Conservation (phyloP, 768 basidiomycete genomes). For the Termitomyces bulborhizus region DNA sequence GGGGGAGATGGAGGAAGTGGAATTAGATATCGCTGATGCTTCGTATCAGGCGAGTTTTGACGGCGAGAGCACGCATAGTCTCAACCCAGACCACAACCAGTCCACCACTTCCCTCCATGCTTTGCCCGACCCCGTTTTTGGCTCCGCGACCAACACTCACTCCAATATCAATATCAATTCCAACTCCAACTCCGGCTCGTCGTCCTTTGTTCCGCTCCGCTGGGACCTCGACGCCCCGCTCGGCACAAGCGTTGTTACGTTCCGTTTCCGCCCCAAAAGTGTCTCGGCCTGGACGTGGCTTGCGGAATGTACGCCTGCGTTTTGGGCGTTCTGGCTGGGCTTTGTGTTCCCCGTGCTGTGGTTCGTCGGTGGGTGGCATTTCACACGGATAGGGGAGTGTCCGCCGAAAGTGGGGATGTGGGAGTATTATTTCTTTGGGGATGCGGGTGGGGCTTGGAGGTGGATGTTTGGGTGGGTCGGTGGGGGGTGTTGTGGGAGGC, state of each 20-base stretch:
- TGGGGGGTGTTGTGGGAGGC: slow-evolving; percentile 20
- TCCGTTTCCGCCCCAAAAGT: slow-evolving; percentile 24
- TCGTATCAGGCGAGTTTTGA: slow-evolving; percentile 1
- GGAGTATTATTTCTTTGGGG: slow-evolving; percentile 35
- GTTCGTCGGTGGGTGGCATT: slow-evolving; percentile 74
- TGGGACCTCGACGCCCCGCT: slow-evolving; percentile 40
- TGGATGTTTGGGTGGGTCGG: slow-evolving; percentile 9
- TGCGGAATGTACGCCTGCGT: slow-evolving; percentile 32
- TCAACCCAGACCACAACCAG: not conserved
- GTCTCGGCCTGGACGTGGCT: slow-evolving; percentile 17
- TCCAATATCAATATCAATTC: slow-evolving; percentile 16
- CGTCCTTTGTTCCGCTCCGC: slow-evolving; percentile 30
- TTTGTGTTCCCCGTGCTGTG: slow-evolving; percentile 70
- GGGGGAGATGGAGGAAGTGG: not conserved
- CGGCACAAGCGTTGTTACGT: slow-evolving; percentile 26
- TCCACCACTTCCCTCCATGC: slow-evolving; percentile 1
- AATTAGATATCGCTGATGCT: slow-evolving; percentile 10
- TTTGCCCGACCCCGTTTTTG: not conserved
- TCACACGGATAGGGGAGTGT: slow-evolving; percentile 41
- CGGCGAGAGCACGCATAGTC: not conserved
- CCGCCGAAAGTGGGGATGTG: slow-evolving; percentile 36
- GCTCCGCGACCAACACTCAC: not conserved
- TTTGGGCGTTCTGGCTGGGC: slow-evolving; percentile 70
- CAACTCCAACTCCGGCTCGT: slow-evolving; percentile 34
- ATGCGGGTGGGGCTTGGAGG: not conserved